Evolutionary conservation across 2,329 filamentous ascomycete species (phyloP), one percentile per base, ranked within the genome.

Genomic region (Colletotrichum liriopes): DNA sequence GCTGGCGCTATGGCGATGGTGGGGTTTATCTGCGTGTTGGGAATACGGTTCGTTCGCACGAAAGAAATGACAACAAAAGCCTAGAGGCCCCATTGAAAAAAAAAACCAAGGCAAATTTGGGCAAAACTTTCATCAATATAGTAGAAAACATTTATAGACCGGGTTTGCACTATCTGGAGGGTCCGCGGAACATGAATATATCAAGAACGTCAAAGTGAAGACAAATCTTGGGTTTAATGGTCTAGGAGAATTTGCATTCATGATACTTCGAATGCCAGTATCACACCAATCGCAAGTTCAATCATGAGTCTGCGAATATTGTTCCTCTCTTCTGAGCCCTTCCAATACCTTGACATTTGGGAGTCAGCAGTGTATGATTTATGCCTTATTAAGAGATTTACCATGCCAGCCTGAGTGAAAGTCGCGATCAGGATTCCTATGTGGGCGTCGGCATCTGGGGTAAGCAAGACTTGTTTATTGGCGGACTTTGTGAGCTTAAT

Each of bases 1-100:
- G 76, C 76, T 2, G 78, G 78, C 4, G 76, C 75, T 7, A 74
- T 76, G 72, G 78, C 77, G 1, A 60, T 76, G 47, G 71, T 74
- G 16, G 73, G 70, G 2, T 72, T 64, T 32, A 47, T 26, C 9
- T 70, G 70, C 23, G 39, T 72, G 12, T 18, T 60, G 26, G 59
- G 59, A 0, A 65, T 72, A 14, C 59, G 59, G 11, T 49, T 72
- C 16, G 29, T 59, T 2, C 52, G 54, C 9, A 16, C 11, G 1
- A 49, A 20, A 4, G 37, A 65, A 32, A 23, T 9, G 3, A n/a
- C 52, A 1, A 47, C 47, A n/a, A 66, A 39, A 5, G 16, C 32
- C 20, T 47, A 55, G 47, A 1, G 8, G 0, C 18, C 8, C 12
- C 3, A 5, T 5, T 8, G 6, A 6, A 18, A 39, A 11, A 29